Evolutionary conservation across 192 early-diverging fungal species (phyloP), one percentile per base, ranked within the genome.

Genomic region (Gorgonomyces haynaldii): DNA sequence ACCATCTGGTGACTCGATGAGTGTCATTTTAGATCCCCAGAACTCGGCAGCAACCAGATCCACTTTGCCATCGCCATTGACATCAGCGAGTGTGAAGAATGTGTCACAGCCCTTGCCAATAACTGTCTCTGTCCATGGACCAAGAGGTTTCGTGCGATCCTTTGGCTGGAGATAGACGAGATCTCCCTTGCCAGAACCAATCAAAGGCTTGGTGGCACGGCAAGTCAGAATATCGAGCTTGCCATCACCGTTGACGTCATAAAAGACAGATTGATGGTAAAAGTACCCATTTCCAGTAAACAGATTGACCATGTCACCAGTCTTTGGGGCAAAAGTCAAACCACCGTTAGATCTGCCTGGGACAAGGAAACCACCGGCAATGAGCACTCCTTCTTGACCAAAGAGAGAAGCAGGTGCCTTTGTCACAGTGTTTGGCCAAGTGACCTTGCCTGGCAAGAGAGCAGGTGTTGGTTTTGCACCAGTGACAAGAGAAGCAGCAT

Each of bases 391-490:
- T 8, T 37, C 23, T 26, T 34, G 34, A 24, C 55, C 55, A 50
- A 49, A 49, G 21, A 50, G n/a, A 15, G 25, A 21, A 8, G 31
- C 20, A 27, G 46, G 17, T 9, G 41, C 47, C n/a, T 25, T 24
- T 26, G 27, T 45, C n/a, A 30, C 29, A 20, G 43, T 45, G 47
- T 57, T 57, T 37, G 55, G 55, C 55, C 55, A 57, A 21, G 50
- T 39, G 28, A 39, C 23, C 5, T 24, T 27, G 10, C 50, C 50
- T 9, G 36, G 22, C 3, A 52, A 15, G 2, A 26, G 34, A 16
- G 46, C 39, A 40, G 73, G 58, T 50, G 54, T 63, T 50, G 74
- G 72, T 1, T 29, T 13, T 16, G 24, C 9, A 3, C 22, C 19
- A 22, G 16, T 25, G 2, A 2, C 21, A n/a, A 54, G 15, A n/a